Percentiles rank a stretch among this genome's conserved stretches.
Conservation (phyloP, 2,329 filamentous ascomycete species). For the Calonectria pauciramosa region DNA sequence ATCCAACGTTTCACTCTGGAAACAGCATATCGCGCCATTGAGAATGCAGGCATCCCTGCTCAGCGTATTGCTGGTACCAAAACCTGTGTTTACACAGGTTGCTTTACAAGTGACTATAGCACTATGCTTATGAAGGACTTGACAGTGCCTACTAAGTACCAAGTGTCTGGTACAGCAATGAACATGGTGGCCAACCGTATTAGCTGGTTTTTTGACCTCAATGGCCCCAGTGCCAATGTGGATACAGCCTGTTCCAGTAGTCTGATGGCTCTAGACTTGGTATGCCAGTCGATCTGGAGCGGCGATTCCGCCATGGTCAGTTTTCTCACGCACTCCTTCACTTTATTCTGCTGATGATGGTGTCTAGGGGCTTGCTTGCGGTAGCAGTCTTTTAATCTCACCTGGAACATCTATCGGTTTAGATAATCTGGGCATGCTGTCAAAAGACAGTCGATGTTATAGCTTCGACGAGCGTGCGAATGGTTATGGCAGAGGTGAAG, state of each 20-base stretch:
- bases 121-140: slow-evolving; percentile 50
- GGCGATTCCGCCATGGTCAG: slow-evolving; percentile 43
- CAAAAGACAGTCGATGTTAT: slow-evolving; percentile 46
- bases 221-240: slow-evolving; percentile 32
- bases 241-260: slow-evolving; percentile 37
- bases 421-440: slow-evolving; percentile 60
- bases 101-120: slow-evolving; percentile 54
- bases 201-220: slow-evolving; percentile 52
- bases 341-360: neutral
- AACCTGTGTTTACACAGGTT: slow-evolving; percentile 54
- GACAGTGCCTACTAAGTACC: slow-evolving; percentile 37
- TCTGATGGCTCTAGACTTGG: slow-evolving; percentile 34
- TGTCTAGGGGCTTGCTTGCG: slow-evolving; percentile 45
- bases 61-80: slow-evolving; percentile 45
- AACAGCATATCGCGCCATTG: slow-evolving; percentile 50
- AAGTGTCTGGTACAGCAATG: slow-evolving; percentile 46
- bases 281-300: slow-evolving; percentile 55
- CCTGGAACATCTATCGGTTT: slow-evolving; percentile 30
- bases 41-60: slow-evolving; percentile 51
- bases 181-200: slow-evolving; percentile 56
- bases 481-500: slow-evolving; percentile 49
- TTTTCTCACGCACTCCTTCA: neutral
- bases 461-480: slow-evolving; percentile 51
- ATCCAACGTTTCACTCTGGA: slow-evolving; percentile 53
- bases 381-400: slow-evolving; percentile 35